Evolutionary conservation across 1,284 basidiomycete genomes (phyloP).

Genomic region (Pterulicium gracile): DNA sequence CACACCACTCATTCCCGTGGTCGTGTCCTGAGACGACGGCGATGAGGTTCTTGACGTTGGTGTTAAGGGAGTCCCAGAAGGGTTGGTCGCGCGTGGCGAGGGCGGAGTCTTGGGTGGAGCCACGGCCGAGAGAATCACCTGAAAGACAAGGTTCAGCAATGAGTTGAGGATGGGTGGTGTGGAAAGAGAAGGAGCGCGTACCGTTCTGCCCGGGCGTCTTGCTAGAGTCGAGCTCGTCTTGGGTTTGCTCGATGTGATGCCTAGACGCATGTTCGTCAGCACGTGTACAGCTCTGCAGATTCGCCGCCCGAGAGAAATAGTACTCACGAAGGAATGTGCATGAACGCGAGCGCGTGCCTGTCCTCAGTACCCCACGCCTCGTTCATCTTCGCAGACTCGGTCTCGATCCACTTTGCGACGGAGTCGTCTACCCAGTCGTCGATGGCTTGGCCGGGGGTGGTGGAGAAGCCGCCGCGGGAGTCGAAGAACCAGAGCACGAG

Average conservation of each 20-base stretch:
- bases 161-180: neutral
- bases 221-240: constrained; percentile 33
- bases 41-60: constrained; percentile 50
- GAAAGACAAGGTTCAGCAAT: neutral
- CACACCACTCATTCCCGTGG: constrained; percentile 67
- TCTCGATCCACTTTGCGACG: constrained; percentile 49
- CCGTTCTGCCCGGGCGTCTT: constrained; percentile 55
- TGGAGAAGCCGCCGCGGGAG: constrained; percentile 47
- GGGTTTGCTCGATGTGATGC: constrained; percentile 39
- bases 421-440: constrained; percentile 59
- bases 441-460: constrained; percentile 30
- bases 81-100: constrained; percentile 34
- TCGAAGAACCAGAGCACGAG: constrained; percentile 66
- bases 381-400: constrained; percentile 42
- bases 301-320: neutral
- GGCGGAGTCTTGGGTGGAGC: constrained; percentile 44
- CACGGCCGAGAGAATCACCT: constrained; percentile 45
- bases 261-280: constrained; percentile 18
- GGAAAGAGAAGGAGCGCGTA: constrained; percentile 14
- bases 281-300: neutral
- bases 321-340: constrained; percentile 56
- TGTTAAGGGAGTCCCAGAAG: constrained; percentile 52
- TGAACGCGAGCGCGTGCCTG: constrained; percentile 51
- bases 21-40: constrained; percentile 61
- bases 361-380: constrained; percentile 43